phyloP scores from a whole-genome alignment of 2,329 filamentous ascomycete species.

The Colletotrichum neosansevieriae region DNA sequence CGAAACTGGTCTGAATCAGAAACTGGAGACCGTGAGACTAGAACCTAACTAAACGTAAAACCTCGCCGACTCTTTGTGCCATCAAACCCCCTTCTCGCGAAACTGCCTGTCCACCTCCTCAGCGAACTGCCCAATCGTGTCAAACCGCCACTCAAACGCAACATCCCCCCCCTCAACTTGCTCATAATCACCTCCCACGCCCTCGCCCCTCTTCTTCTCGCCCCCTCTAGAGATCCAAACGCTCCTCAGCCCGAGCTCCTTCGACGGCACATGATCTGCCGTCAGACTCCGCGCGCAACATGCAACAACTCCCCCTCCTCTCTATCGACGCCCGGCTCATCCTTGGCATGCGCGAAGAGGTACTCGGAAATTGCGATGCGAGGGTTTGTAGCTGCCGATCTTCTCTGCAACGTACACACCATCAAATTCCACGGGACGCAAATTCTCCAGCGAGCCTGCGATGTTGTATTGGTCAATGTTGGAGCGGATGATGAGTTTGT shows the following conservation, averaged over 20 bases:
- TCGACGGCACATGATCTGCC: constrained; percentile 76
- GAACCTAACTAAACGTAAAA: neutral
- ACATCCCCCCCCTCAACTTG: constrained; percentile 58
- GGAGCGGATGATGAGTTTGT: too few relatives aligned
- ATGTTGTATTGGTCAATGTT: neutral
- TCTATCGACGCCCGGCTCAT: constrained; percentile 63
- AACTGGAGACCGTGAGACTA: neutral
- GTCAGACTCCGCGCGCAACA: constrained; percentile 74
- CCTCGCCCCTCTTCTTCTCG: constrained; percentile 58
- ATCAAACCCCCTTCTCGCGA: neutral
- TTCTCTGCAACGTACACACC: constrained; percentile 77
- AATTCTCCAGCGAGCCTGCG: constrained; percentile 43
- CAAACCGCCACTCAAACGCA: constrained; percentile 68
- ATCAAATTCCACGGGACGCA: constrained; percentile 68
- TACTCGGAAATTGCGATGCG: constrained; percentile 73
- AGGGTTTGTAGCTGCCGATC: constrained; percentile 79
- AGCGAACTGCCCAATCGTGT: constrained; percentile 70
- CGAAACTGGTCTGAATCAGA: too few relatives aligned
- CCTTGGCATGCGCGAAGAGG: constrained; percentile 65
- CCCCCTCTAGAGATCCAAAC: constrained; percentile 74
- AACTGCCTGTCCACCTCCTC: constrained; percentile 60
- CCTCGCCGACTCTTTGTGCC: too few relatives aligned
- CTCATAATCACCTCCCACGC: constrained; percentile 49
- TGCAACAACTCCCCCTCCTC: constrained; percentile 70
- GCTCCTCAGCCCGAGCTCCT: constrained; percentile 68